Percentiles rank a stretch among this genome's conserved stretches.
These are phyloP conservation scores for Onygenales sp. DNA, from an alignment of 2,329 filamentous ascomycete genomes.

Conservation along the genomic window DNA sequence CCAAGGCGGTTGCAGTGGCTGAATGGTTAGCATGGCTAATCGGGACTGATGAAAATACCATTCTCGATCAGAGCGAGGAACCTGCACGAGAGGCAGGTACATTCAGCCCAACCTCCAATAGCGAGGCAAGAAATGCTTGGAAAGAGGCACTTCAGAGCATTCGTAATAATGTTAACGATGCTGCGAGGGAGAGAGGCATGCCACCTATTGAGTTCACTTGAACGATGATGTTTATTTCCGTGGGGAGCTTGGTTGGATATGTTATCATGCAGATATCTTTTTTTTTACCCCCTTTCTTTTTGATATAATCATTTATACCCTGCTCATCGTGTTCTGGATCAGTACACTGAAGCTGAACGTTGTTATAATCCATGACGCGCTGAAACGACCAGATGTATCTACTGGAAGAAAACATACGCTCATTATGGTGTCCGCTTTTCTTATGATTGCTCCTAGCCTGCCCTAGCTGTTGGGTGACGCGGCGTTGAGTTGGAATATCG, in stretches of 20 bases:
- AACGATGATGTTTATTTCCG: neutral
- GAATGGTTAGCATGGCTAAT: conserved; percentile 50
- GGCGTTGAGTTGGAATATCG: no score
- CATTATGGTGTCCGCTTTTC: no score
- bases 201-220: conserved; percentile 41
- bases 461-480: no score
- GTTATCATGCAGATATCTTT: neutral
- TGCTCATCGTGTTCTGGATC: no score
- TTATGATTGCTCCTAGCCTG: no score
- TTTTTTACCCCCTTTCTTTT: neutral
- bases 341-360: no score
- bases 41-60: conserved; percentile 19
- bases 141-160: conserved; percentile 10
- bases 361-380: no score
- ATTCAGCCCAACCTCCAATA: neutral
- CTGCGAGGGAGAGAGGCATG: conserved; percentile 48
- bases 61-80: neutral
- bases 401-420: no score
- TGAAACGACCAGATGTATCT: no score
- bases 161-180: conserved; percentile 40
- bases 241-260: neutral
- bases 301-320: no score
- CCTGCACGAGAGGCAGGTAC: neutral
- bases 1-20: conserved; percentile 61
- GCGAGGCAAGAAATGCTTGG: conserved; percentile 7